Conservation (phyloP, 306 rosid species). For the Oemleria cerasiformis region DNA sequence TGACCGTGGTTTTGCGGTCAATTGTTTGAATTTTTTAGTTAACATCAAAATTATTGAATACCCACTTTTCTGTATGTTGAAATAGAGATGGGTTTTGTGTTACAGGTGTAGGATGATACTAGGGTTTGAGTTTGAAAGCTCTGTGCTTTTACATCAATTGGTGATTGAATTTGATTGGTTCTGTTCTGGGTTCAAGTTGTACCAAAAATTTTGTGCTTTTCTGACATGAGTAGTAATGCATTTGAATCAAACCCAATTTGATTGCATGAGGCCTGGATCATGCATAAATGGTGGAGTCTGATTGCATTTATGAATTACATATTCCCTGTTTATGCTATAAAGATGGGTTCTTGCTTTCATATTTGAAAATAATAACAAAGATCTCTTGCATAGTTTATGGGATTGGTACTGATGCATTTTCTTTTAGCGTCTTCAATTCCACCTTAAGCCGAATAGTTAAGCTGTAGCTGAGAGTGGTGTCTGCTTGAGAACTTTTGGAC, state of each 20-base stretch:
- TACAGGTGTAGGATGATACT: slow-evolving; percentile 14
- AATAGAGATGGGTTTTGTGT: slow-evolving; percentile 31
- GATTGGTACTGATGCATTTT: slow-evolving; percentile 1
- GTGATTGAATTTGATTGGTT: slow-evolving; percentile 20
- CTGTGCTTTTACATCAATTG: slow-evolving; percentile 18
- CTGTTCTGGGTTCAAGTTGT: slow-evolving; percentile 16
- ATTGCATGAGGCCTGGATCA: slow-evolving; percentile 23
- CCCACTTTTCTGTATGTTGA: slow-evolving; percentile 28
- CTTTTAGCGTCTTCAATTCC: neutral
- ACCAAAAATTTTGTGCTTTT: neutral
- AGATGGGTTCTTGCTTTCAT: neutral
- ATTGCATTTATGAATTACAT: neutral
- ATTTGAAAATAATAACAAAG: slow-evolving; percentile 8
- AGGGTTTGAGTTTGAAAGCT: slow-evolving; percentile 15
- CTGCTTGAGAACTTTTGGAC: neutral
- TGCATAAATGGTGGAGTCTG: slow-evolving; percentile 22
- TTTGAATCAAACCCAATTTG: slow-evolving; percentile 9
- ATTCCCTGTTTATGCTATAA: slow-evolving; percentile 6
- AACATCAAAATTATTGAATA: slow-evolving; percentile 20
- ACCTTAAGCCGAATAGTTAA: neutral
- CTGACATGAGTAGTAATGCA: slow-evolving; percentile 14
- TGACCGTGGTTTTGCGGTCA: slow-evolving; percentile 7
- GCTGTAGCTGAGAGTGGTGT: slow-evolving; percentile 1
- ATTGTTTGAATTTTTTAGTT: slow-evolving; percentile 25
- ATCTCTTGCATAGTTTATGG: neutral